phyloP scores from a whole-genome alignment of 805 yeast genomes.

The Candida arabinofermentans region DNA sequence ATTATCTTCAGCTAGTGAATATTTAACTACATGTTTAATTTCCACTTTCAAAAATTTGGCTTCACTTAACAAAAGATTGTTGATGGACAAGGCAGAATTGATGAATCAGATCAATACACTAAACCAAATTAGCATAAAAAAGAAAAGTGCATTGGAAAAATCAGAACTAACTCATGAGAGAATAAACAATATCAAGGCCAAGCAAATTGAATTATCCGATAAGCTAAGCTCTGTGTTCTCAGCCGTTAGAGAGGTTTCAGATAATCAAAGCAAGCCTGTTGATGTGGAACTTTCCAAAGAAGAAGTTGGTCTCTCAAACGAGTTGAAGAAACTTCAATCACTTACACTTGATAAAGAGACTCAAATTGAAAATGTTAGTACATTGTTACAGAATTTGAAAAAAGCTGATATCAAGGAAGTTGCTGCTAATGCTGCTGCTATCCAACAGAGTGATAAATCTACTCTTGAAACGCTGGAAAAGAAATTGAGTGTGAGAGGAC shows the following conservation, averaged over 20 bases:
- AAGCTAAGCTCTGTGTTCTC: slow-evolving; percentile 14
- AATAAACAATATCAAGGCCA: slow-evolving; percentile 30
- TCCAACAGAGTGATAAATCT: slow-evolving; percentile 2
- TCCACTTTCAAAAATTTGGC: slow-evolving; percentile 18
- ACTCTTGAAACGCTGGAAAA: slow-evolving; percentile 12
- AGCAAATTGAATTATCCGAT: slow-evolving; percentile 23
- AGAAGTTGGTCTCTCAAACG: slow-evolving; percentile 22
- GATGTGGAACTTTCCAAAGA: slow-evolving; percentile 21
- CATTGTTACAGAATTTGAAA: slow-evolving; percentile 12
- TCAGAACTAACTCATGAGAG: slow-evolving; percentile 24
- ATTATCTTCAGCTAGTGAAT: slow-evolving; percentile 15
- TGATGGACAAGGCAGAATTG: slow-evolving; percentile 18
- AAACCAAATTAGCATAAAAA: slow-evolving; percentile 12
- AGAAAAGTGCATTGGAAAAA: slow-evolving; percentile 12
- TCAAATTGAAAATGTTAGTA: slow-evolving; percentile 10
- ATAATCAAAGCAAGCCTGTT: slow-evolving; percentile 3
- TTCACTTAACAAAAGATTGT: slow-evolving; percentile 14
- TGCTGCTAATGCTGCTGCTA: not conserved
- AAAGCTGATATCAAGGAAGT: slow-evolving; percentile 13
- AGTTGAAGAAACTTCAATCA: slow-evolving; percentile 19
- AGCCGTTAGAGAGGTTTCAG: slow-evolving; percentile 7
- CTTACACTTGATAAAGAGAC: slow-evolving; percentile 16
- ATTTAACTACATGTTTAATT: slow-evolving; percentile 13
- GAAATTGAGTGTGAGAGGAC: slow-evolving; percentile 15
- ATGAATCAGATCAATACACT: slow-evolving; percentile 23